These are phyloP conservation scores for Rhodotorula graminis DNA, from an alignment of 768 basidiomycete species.

Conservation along the genomic window DNA sequence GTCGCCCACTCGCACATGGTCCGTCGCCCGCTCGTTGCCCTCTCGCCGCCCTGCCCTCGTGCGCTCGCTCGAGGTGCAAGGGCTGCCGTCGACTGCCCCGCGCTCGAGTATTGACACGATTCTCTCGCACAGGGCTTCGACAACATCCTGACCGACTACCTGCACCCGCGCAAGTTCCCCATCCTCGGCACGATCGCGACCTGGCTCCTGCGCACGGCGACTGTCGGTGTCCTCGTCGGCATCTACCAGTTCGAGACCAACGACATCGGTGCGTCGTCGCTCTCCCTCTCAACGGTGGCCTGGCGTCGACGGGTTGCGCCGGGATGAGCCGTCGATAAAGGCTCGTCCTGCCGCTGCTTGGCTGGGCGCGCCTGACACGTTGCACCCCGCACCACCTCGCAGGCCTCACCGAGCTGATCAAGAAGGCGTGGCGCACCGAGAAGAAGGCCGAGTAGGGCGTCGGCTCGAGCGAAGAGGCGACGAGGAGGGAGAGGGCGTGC, in stretches of 20 bases:
- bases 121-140: slow-evolving; percentile 60
- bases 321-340: no score
- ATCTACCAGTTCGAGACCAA: slow-evolving; percentile 98
- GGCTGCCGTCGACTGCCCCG: not conserved
- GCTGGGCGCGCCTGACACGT: not conserved
- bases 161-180: slow-evolving; percentile 93
- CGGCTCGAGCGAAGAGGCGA: not conserved
- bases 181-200: slow-evolving; percentile 60
- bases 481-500: not conserved
- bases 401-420: slow-evolving; percentile 83
- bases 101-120: not conserved
- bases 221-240: slow-evolving; percentile 76
- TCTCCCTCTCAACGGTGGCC: no score
- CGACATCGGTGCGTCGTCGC: slow-evolving; percentile 73
- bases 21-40: slow-evolving; percentile 44
- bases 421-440: slow-evolving; percentile 62
- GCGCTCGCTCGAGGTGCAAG: not conserved
- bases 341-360: slow-evolving; percentile 6
- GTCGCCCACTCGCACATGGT: slow-evolving; percentile 96
- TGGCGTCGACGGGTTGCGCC: no score
- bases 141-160: slow-evolving; percentile 72
- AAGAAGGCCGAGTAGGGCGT: slow-evolving; percentile 7
- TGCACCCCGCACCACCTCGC: slow-evolving; percentile 4
- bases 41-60: not conserved
- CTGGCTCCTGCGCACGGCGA: slow-evolving; percentile 75